Percentiles rank a stretch among this genome's conserved stretches.
These are phyloP conservation scores for Amylocystis lapponica DNA, from an alignment of 768 basidiomycete species.

Conservation along the genomic window DNA sequence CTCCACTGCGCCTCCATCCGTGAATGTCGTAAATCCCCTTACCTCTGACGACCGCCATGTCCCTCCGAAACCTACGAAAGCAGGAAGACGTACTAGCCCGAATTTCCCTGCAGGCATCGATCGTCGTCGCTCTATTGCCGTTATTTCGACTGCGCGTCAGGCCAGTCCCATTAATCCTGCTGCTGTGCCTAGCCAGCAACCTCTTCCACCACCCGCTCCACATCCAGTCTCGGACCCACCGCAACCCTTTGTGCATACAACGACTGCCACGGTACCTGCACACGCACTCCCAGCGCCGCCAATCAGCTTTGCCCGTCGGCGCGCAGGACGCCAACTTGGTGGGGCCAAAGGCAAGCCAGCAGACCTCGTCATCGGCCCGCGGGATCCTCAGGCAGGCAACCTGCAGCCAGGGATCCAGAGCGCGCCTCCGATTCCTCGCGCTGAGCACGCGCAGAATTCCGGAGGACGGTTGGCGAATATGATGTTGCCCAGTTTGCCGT, in stretches of 20 bases:
- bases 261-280: slow-evolving; percentile 18
- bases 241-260: slow-evolving; percentile 21
- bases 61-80: neutral
- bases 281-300: slow-evolving; percentile 61
- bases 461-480: slow-evolving; percentile 42
- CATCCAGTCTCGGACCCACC: slow-evolving; percentile 16
- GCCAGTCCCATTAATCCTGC: slow-evolving; percentile 21
- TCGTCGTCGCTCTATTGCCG: slow-evolving; percentile 18
- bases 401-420: slow-evolving; percentile 69
- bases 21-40: slow-evolving; percentile 19
- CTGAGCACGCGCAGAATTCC: slow-evolving; percentile 18
- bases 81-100: slow-evolving; percentile 34
- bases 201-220: slow-evolving; percentile 18
- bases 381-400: slow-evolving; percentile 48
- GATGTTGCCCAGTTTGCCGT: slow-evolving; percentile 62
- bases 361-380: slow-evolving; percentile 72
- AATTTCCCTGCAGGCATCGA: slow-evolving; percentile 22
- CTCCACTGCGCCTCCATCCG: slow-evolving; percentile 18
- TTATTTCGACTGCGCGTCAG: slow-evolving; percentile 26
- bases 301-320: slow-evolving; percentile 73
- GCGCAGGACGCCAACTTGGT: slow-evolving; percentile 56
- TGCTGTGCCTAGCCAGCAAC: slow-evolving; percentile 28
- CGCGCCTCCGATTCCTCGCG: slow-evolving; percentile 62
- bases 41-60: slow-evolving; percentile 5
- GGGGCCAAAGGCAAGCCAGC: slow-evolving; percentile 65